These are phyloP conservation scores for Cutaneotrichosporon sp. DNA, from an alignment of 1,284 basidiomycete genomes.

Conservation along the genomic window DNA sequence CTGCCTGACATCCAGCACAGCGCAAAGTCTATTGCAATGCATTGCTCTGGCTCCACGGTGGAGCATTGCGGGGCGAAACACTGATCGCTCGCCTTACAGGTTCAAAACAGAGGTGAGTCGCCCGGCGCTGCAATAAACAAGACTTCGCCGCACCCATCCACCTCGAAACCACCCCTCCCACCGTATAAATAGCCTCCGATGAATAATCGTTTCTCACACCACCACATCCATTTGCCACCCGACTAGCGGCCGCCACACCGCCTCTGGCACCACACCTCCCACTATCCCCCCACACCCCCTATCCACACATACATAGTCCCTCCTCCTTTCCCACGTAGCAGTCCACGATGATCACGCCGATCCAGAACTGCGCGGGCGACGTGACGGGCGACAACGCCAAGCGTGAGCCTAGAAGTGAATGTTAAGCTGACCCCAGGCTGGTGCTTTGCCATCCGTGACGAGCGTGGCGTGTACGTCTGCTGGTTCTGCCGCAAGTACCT, in stretches of 20 bases:
- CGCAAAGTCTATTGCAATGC: no score
- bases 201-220: background rate
- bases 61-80: no score
- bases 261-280: background rate
- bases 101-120: no score
- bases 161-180: background rate
- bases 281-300: background rate
- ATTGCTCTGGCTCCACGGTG: no score
- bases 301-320: background rate
- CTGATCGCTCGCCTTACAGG: no score
- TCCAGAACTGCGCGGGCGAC: background rate
- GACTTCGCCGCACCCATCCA: no score
- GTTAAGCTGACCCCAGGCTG: background rate
- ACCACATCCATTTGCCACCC: background rate
- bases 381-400: background rate
- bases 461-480: background rate
- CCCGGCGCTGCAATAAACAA: no score
- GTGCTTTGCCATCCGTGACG: background rate
- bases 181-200: background rate
- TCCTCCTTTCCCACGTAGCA: background rate
- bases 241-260: background rate
- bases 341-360: background rate
- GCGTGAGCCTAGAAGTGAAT: background rate
- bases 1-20: no score
- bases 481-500: conserved; percentile 1